These are phyloP conservation scores for Pyrus pyrifolia DNA, from an alignment of 306 rosid genomes.

Conservation along the genomic window DNA sequence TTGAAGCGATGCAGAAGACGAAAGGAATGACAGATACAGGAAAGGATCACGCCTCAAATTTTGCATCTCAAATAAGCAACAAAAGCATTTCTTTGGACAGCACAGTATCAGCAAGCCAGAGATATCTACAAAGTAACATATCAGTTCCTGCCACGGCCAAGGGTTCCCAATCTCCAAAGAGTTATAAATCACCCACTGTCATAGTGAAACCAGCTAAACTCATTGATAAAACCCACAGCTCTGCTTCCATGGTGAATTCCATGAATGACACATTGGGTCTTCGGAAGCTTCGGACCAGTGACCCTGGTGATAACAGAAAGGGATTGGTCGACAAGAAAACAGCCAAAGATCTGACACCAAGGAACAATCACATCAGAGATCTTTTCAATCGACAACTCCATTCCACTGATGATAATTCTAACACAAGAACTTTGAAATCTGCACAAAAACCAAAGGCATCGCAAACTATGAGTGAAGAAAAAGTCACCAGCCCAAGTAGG, in stretches of 20 bases:
- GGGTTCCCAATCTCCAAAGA: slow-evolving; percentile 23
- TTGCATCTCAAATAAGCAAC: slow-evolving; percentile 27
- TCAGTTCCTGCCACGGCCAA: slow-evolving; percentile 17
- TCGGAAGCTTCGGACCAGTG: slow-evolving; percentile 17
- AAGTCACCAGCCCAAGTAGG: slow-evolving; percentile 21
- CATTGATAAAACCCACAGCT: slow-evolving; percentile 27
- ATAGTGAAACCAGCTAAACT: slow-evolving; percentile 56
- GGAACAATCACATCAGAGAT: slow-evolving; percentile 22
- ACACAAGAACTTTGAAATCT: slow-evolving; percentile 31
- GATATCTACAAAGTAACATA: slow-evolving; percentile 20
- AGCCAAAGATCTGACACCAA: slow-evolving; percentile 27
- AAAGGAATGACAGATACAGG: slow-evolving; percentile 32
- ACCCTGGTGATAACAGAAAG: slow-evolving; percentile 36
- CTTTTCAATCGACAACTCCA: slow-evolving; percentile 21
- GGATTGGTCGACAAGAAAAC: slow-evolving; percentile 24
- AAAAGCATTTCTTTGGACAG: slow-evolving; percentile 23
- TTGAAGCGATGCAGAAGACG: slow-evolving; percentile 79
- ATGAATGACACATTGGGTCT: slow-evolving; percentile 25
- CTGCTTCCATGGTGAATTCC: slow-evolving; percentile 21
- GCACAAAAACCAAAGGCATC: slow-evolving; percentile 29
- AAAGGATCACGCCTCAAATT: slow-evolving; percentile 48
- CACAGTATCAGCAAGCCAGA: slow-evolving; percentile 38
- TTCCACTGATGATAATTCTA: slow-evolving; percentile 29
- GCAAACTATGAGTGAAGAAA: slow-evolving; percentile 27
- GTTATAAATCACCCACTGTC: slow-evolving; percentile 40